Base-by-base conservation (phyloP, 2,329 filamentous ascomycete genomes). In the Neurospora crassa region DNA sequence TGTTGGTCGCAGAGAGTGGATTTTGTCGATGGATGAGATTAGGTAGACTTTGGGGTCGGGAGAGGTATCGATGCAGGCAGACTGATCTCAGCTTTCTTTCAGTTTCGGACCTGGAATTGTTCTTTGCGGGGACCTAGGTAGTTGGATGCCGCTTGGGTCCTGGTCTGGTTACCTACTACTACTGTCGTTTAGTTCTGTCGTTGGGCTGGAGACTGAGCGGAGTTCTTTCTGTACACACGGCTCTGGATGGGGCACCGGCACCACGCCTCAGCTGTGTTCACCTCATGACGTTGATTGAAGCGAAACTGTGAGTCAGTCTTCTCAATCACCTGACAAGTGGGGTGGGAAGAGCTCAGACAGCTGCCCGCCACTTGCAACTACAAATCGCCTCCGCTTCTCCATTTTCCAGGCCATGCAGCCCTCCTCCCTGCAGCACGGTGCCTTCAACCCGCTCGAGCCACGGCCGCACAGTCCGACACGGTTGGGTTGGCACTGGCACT, bases 301-400 rank as follows among this genome's bases (percentile, higher is more conserved):
- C 63, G 68, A 67, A 42, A 59, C 70, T 71, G 76, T 76, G 75
- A 76, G 72, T 76, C 75, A 76, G 73, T 68, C 47, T 72, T 69
- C 34, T 69, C 37, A 40, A 69, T 76, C 76, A 76, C 72, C 73
- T 77, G 76, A 77, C 69, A 74, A 70, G 75, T 71, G 75, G 76
- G 73, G 71, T 67, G 14, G 2, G 34, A 1, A 16, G 42, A n/a
- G 40, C 5, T 41, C 37, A 40, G 53, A 59, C 70, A 70, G 72
- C 70, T 73, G 68, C 37, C 53, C 67, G 68, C 70, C 70, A 69
- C 70, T 71, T 53, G 53, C 53, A 63, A 1, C 18, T 1, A 10
- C 29, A 5, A 63, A 5, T 63, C 16, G 53, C 53, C 53, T 37
- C 53, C 14, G 14, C 24, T 63, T 63, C 53, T 34, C 53, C 53